phyloP scores from a whole-genome alignment of 2,329 filamentous ascomycete genomes.

The Fusarium verticillioides region DNA sequence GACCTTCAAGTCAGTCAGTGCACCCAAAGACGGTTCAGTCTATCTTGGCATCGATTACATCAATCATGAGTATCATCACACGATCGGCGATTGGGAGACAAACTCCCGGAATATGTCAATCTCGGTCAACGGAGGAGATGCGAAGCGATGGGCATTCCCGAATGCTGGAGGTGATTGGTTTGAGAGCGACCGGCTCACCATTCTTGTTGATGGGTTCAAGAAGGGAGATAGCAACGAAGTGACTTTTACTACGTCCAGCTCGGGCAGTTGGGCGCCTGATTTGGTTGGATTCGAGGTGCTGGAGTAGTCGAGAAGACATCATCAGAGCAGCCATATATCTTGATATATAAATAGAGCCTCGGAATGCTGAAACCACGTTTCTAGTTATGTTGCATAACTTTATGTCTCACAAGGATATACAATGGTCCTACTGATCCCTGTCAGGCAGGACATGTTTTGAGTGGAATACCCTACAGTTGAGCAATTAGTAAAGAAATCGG shows the following conservation, averaged over 20 bases:
- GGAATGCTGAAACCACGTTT: no score
- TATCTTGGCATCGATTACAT: constrained; percentile 61
- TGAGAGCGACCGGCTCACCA: constrained; percentile 57
- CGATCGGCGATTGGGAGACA: constrained; percentile 55
- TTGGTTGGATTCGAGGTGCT: constrained; percentile 55
- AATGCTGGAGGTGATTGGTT: constrained; percentile 63
- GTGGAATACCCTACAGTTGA: not conserved
- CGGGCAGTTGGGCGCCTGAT: constrained; percentile 52
- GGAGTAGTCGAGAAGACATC: not conserved
- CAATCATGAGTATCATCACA: constrained; percentile 62
- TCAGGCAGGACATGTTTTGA: not conserved
- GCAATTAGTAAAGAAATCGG: no score
- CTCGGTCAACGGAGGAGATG: constrained; percentile 54
- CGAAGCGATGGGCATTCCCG: constrained; percentile 61
- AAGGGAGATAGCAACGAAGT: constrained; percentile 53
- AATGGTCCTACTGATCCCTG: no score
- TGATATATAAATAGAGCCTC: rapidly evolving
- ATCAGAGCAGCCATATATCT: not conserved
- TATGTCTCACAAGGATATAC: no score
- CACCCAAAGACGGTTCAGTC: constrained; percentile 48
- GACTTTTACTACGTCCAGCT: constrained; percentile 47
- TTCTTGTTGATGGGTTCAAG: constrained; percentile 59
- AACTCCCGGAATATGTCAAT: constrained; percentile 64
- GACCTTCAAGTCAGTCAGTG: constrained; percentile 49
- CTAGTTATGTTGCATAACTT: not conserved